phyloP scores from a whole-genome alignment of 495 filamentous ascomycete genomes.

The Ramalina intermedia region DNA sequence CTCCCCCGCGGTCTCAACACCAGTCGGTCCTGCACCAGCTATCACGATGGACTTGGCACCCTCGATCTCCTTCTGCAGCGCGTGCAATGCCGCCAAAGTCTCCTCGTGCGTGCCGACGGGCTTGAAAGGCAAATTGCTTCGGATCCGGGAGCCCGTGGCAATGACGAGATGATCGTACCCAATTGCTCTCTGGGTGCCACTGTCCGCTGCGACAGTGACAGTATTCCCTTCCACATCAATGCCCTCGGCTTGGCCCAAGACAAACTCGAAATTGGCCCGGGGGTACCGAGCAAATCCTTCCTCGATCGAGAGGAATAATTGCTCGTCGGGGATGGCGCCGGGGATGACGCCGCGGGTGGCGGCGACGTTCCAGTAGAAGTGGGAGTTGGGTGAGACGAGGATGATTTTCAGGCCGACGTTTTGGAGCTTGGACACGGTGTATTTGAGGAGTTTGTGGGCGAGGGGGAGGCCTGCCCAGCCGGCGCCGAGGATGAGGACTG shows the following conservation, averaged over 20 bases:
- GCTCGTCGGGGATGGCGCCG: conserved; percentile 23
- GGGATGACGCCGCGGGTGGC: conserved; percentile 33
- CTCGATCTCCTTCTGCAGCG: conserved; percentile 31
- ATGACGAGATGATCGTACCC: conserved; percentile 42
- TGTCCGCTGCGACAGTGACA: conserved; percentile 21
- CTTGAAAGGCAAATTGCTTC: conserved; percentile 37
- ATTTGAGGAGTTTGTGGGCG: conserved; percentile 44
- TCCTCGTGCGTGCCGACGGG: conserved; percentile 23
- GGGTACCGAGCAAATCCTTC: conserved; percentile 37
- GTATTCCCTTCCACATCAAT: conserved; percentile 32
- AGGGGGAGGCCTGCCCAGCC: conserved; percentile 41
- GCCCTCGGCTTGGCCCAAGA: conserved; percentile 35
- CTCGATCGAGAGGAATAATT: conserved; percentile 35
- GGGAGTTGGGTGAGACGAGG: conserved; percentile 39
- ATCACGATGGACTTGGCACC: conserved; percentile 46
- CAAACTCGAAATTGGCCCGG: conserved; percentile 35
- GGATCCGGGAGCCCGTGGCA: conserved; percentile 33
- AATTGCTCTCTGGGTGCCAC: conserved; percentile 18
- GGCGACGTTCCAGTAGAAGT: conserved; percentile 39
- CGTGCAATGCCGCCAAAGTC: conserved; percentile 27
- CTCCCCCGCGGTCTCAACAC: conserved; percentile 50
- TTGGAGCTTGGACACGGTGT: conserved; percentile 19
- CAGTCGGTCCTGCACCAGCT: conserved; percentile 53
- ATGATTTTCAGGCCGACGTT: conserved; percentile 28
- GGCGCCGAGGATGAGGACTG: conserved; percentile 51